Conservation (phyloP, 768 basidiomycete genomes). For the Tricholoma sp. region DNA sequence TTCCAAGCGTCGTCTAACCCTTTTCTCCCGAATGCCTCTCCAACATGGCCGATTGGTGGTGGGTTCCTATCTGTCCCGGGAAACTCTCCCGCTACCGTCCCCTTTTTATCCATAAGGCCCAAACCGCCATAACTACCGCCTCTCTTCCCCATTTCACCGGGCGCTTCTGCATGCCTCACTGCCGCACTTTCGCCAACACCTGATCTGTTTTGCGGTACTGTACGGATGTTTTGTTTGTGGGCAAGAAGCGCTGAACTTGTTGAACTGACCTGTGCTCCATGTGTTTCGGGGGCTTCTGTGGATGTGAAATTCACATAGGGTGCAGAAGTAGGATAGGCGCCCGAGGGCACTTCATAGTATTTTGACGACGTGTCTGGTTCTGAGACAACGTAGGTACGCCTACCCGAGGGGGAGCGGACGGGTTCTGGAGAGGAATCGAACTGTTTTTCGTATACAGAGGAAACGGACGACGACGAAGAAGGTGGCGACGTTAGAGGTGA, state of each 20-base stretch:
- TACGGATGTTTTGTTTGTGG: constrained; percentile 39
- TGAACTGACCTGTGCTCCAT: constrained; percentile 34
- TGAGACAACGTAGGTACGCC: constrained; percentile 68
- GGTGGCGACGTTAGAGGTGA: constrained; percentile 31
- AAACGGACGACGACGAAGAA: constrained; percentile 26
- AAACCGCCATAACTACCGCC: constrained; percentile 40
- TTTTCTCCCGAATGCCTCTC: constrained; percentile 40
- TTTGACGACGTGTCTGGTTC: constrained; percentile 59
- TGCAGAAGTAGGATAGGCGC: constrained; percentile 53
- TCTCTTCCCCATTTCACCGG: constrained; percentile 40
- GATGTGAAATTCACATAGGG: constrained; percentile 39
- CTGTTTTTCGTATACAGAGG: constrained; percentile 59
- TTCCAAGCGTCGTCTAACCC: constrained; percentile 46
- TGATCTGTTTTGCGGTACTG: constrained; percentile 33
- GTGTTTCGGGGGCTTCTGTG: constrained; percentile 33
- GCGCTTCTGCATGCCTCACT: constrained; percentile 35
- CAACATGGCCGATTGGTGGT: constrained; percentile 37
- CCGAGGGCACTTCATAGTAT: constrained; percentile 66
- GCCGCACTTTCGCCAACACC: constrained; percentile 47
- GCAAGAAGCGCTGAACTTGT: constrained; percentile 35
- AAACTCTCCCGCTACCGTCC: constrained; percentile 31
- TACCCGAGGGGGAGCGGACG: constrained; percentile 35
- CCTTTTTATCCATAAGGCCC: constrained; percentile 36
- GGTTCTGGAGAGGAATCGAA: constrained; percentile 47
- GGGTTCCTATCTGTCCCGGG: constrained; percentile 42